Conservation (phyloP, 768 basidiomycete genomes). For the Dioszegia crocea region DNA sequence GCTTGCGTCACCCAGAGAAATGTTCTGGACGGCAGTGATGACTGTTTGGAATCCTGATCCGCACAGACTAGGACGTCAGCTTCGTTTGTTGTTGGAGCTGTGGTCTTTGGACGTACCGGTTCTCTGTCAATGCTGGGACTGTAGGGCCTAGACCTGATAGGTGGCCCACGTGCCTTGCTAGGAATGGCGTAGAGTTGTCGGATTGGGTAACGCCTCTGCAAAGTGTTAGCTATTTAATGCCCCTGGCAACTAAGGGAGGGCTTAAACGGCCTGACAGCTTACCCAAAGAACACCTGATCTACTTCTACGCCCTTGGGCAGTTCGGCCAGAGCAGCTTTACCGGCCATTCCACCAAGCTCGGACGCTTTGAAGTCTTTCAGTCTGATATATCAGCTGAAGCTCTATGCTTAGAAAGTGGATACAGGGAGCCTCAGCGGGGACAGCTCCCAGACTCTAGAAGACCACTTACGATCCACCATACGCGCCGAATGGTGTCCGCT, state of each 20-base stretch:
- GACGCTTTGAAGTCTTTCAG: constrained; percentile 49
- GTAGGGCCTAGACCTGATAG: constrained; percentile 46
- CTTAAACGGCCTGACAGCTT: constrained; percentile 16
- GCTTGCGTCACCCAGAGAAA: constrained; percentile 49
- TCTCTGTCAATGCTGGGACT: constrained; percentile 50
- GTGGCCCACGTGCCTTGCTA: constrained; percentile 52
- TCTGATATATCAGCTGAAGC: constrained; percentile 12
- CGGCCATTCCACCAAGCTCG: constrained; percentile 50
- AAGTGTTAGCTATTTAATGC: not conserved
- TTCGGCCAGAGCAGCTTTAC: constrained; percentile 51
- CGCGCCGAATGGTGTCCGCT: constrained; percentile 51
- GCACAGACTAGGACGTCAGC: constrained; percentile 42
- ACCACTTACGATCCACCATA: constrained; percentile 51
- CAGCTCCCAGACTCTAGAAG: too few species aligned
- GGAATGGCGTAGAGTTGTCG: constrained; percentile 51
- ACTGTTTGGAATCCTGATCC: constrained; percentile 52
- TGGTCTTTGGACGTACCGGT: constrained; percentile 39
- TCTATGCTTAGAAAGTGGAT: not conserved
- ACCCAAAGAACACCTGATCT: constrained; percentile 53
- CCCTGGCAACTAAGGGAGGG: too few species aligned
- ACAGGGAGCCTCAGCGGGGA: too few species aligned
- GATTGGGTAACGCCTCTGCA: constrained; percentile 49
- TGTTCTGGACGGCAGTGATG: constrained; percentile 51
- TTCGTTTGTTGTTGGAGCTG: not conserved
- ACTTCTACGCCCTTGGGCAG: constrained; percentile 49